phyloP scores from a whole-genome alignment of 2,329 filamentous ascomycete species.

The Clonostachys rhizophaga region DNA sequence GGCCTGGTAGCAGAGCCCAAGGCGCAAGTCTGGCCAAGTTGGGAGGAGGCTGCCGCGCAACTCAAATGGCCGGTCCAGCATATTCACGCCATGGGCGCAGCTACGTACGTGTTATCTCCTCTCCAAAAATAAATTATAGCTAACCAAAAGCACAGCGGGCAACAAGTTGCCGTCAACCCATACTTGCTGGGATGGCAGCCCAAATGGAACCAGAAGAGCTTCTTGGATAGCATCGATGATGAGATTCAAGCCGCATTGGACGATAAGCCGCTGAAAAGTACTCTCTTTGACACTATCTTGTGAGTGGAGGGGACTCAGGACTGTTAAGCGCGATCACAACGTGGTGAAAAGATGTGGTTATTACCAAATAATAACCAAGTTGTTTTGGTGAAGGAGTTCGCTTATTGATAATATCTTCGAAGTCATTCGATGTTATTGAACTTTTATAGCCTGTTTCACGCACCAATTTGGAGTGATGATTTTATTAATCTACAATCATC shows the following conservation, averaged over 20 bases:
- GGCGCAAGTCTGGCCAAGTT: slow-evolving; percentile 17
- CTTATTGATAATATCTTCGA: too few species aligned
- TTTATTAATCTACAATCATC: too few species aligned
- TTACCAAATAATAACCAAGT: too few species aligned
- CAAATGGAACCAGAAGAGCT: slow-evolving; percentile 14
- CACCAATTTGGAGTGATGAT: too few species aligned
- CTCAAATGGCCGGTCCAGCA: slow-evolving; percentile 17
- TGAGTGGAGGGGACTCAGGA: too few species aligned
- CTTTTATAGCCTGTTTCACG: too few species aligned
- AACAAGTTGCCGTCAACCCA: slow-evolving; percentile 11
- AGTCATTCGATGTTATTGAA: too few species aligned
- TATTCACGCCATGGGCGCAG: slow-evolving; percentile 14
- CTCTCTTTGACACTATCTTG: too few species aligned
- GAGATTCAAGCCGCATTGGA: slow-evolving; percentile 15
- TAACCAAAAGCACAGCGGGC: background rate
- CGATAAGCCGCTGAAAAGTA: slow-evolving; percentile 4
- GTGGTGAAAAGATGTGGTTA: too few species aligned
- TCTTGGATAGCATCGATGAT: slow-evolving; percentile 15
- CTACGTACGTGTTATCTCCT: slow-evolving; percentile 11
- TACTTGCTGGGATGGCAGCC: slow-evolving; percentile 18
- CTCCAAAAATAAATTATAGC: too few species aligned
- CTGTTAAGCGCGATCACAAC: too few species aligned
- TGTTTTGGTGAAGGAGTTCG: too few species aligned
- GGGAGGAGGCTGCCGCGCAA: slow-evolving; percentile 20
- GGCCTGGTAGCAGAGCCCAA: slow-evolving; percentile 17